Percentiles rank a stretch among this genome's conserved stretches.
phyloP scores from a whole-genome alignment of 495 filamentous ascomycete species.

The Penicillium fimorum region DNA sequence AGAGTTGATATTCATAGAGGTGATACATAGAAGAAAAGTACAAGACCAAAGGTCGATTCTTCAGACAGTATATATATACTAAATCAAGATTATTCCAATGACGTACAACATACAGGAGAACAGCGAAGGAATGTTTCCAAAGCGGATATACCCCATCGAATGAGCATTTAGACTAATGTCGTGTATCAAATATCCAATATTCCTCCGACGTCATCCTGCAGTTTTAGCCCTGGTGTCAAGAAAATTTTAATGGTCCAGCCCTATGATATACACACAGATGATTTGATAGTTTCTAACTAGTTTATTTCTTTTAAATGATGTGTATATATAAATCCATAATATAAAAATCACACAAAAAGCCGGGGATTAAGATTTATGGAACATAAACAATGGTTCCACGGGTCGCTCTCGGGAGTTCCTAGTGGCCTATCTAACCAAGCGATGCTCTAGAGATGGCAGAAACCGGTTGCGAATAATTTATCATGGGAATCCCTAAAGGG shows the following conservation, averaged over 20 bases:
- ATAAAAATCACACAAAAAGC: background rate
- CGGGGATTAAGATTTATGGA: background rate
- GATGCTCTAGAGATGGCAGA: slow-evolving; percentile 1
- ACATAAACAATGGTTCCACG: slow-evolving; percentile 24
- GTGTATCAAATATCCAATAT: background rate
- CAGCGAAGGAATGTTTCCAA: background rate
- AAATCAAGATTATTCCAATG: background rate
- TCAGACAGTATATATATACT: slow-evolving; percentile 9
- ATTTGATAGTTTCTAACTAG: background rate
- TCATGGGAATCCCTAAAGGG: slow-evolving; percentile 16
- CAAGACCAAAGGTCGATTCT: background rate
- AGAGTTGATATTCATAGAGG: slow-evolving; percentile 10
- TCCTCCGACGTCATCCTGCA: slow-evolving; percentile 26
- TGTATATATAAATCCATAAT: background rate
- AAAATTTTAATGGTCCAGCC: slow-evolving; percentile 15
- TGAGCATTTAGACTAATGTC: slow-evolving; percentile 1
- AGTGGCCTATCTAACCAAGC: slow-evolving; percentile 5
- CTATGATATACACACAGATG: slow-evolving; percentile 2
- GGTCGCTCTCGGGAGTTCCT: slow-evolving; percentile 13
- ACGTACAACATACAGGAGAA: background rate
- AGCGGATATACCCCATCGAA: slow-evolving; percentile 5
- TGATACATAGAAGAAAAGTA: background rate
- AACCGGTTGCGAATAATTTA: slow-evolving; percentile 15
- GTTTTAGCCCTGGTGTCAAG: slow-evolving; percentile 6
- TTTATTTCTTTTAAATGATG: background rate